These are phyloP conservation scores for Chaetoceros muelleri DNA, from an alignment of 108 stramenopile species.

Conservation along the genomic window DNA sequence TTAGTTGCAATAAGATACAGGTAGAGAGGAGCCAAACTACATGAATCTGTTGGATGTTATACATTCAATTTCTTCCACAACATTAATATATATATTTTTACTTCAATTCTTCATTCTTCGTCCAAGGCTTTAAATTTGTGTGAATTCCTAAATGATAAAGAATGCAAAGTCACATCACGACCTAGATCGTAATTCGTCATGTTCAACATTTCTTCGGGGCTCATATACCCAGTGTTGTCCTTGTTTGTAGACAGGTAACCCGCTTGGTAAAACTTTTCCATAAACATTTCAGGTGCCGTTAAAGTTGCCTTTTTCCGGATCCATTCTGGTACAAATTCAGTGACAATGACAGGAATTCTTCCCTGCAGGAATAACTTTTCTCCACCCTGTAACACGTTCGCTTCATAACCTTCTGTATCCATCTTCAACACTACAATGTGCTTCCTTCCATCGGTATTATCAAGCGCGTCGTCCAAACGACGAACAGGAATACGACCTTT, in stretches of 20 bases:
- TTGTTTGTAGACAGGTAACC: background rate
- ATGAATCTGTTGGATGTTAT: too few relatives aligned
- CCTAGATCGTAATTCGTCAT: too few relatives aligned
- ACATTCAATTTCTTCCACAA: too few relatives aligned
- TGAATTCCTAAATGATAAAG: too few relatives aligned
- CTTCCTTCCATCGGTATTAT: background rate
- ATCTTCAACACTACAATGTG: constrained; percentile 2
- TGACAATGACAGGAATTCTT: background rate
- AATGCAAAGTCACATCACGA: too few relatives aligned
- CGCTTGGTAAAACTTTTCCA: background rate
- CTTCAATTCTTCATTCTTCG: too few relatives aligned
- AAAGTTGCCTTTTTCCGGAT: background rate
- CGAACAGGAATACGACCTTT: background rate
- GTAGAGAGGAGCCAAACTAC: too few relatives aligned
- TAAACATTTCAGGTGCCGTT: background rate
- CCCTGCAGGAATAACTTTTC: background rate
- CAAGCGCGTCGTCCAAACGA: background rate
- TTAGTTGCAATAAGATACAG: too few relatives aligned
- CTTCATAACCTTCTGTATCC: constrained; percentile 1
- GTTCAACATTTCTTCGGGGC: background rate
- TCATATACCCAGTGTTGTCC: background rate
- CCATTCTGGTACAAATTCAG: background rate
- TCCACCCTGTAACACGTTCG: background rate
- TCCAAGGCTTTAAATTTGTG: too few relatives aligned
- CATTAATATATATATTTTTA: too few relatives aligned